Percentiles rank a stretch among this genome's conserved stretches.
phyloP scores from a whole-genome alignment of 805 yeast genomes.

The Naumovozyma dairenensis region DNA sequence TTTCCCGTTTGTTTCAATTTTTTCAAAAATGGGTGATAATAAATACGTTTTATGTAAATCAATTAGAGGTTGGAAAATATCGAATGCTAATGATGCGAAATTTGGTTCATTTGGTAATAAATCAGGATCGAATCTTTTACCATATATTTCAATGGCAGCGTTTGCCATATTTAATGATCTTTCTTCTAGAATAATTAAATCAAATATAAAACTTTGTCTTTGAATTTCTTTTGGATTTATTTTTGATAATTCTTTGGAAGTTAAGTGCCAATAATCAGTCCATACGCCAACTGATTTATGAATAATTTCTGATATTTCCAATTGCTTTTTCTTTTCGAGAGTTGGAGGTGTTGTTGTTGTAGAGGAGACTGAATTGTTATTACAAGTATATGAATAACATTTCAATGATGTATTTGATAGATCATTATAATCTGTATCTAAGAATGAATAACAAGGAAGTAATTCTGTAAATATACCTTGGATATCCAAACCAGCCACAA shows the following conservation, averaged over 20 bases:
- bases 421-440: conserved; percentile 30
- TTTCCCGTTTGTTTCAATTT: conserved; percentile 54
- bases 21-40: conserved; percentile 46
- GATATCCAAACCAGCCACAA: conserved; percentile 28
- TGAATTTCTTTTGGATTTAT: conserved; percentile 45
- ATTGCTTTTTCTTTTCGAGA: conserved; percentile 16
- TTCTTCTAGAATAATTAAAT: conserved; percentile 61
- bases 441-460: conserved; percentile 28
- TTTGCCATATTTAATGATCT: conserved; percentile 57
- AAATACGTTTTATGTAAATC: conserved; percentile 44
- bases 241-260: conserved; percentile 43
- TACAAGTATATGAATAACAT: conserved; percentile 36
- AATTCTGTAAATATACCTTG: conserved; percentile 30
- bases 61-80: conserved; percentile 46
- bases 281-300: conserved; percentile 40
- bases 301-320: conserved; percentile 28
- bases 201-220: conserved; percentile 68
- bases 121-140: conserved; percentile 34
- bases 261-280: conserved; percentile 57
- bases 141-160: conserved; percentile 51
- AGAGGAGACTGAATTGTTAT: conserved; percentile 3
- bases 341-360: conserved; percentile 4
- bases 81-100: conserved; percentile 50
- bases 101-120: conserved; percentile 42
- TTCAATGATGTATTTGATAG: conserved; percentile 33